Evolutionary conservation across 768 basidiomycete genomes (phyloP), one percentile per base, ranked within the genome.

Genomic region (Daedalea quercina): DNA sequence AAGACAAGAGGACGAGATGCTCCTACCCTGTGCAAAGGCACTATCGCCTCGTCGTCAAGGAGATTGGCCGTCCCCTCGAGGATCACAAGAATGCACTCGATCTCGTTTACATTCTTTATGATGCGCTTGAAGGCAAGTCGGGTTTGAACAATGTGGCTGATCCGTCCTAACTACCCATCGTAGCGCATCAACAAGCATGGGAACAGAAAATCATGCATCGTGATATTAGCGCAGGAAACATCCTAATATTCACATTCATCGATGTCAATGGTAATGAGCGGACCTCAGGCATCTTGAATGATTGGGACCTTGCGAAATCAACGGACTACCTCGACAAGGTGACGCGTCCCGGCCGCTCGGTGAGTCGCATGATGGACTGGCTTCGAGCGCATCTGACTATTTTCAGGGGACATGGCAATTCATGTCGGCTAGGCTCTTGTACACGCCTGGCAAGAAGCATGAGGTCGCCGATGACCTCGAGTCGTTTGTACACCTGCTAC

Each of bases 401-500:
- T 31, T 11, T 31, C 28, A 63, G 61, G 62, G 62, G 9, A 60
- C 62, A 0, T 57, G 54, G 59, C 54, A 55, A n/a, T 63, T 55
- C 54, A 55, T 57, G 53, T 58, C 62, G 1, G 49, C 54, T 1
- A 26, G 25, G 3, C 48, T 47, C 2, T 52, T 58, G 0, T 6
- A 43, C 9, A 43, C 53, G 15, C 58, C 56, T 1, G 23, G 35
- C 34, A 50, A 51, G 25, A 44, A 52, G 2, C 26, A 46, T 6
- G 45, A 48, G 28, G 25, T 58, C 0, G 44, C 50, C 8, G 61
- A 62, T 45, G 61, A 62, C 23, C 37, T 62, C 15, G 61, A 62
- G 37, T 53, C 58, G 1, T 56, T 60, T 45, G 28, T 62, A 34
- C 53, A 62, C 34, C 44, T 57, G 45, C 17, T 49, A 2, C 43